Percentiles rank a stretch among this genome's conserved stretches.
These are phyloP conservation scores for Platismatia glauca DNA, from an alignment of 495 filamentous ascomycete genomes.

Conservation along the genomic window DNA sequence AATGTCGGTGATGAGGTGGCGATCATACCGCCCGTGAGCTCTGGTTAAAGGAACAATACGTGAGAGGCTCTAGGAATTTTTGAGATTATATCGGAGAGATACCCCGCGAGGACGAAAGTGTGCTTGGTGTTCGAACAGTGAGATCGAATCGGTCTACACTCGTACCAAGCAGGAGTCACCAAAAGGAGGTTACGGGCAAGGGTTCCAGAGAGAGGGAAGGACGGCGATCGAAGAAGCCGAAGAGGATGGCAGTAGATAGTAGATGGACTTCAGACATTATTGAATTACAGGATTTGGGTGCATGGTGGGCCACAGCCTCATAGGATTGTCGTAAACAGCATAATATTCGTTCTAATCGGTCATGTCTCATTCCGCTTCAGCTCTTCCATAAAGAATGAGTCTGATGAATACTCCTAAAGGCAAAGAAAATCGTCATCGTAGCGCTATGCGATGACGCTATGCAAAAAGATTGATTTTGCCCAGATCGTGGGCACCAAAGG, in stretches of 20 bases:
- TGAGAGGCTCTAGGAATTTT: too few species aligned
- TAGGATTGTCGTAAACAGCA: background rate
- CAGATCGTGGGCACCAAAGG: background rate
- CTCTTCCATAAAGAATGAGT: background rate
- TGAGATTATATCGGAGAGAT: background rate
- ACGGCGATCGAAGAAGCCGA: background rate
- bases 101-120: background rate
- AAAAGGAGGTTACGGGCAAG: background rate
- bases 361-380: background rate
- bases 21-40: conserved; percentile 95
- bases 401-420: background rate
- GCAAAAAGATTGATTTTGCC: background rate
- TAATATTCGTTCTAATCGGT: background rate
- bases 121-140: background rate
- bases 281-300: background rate
- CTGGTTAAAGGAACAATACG: conserved; percentile 38
- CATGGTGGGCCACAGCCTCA: background rate
- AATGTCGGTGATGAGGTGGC: conserved; percentile 80
- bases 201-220: background rate
- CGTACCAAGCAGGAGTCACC: background rate
- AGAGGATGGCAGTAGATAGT: background rate
- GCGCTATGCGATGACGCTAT: background rate
- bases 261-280: background rate
- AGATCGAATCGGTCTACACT: background rate
- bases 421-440: background rate